Evolutionary conservation across 2,329 filamentous ascomycete species (phyloP), one percentile per base, ranked within the genome.

Genomic region (Monilinia fructicola): DNA sequence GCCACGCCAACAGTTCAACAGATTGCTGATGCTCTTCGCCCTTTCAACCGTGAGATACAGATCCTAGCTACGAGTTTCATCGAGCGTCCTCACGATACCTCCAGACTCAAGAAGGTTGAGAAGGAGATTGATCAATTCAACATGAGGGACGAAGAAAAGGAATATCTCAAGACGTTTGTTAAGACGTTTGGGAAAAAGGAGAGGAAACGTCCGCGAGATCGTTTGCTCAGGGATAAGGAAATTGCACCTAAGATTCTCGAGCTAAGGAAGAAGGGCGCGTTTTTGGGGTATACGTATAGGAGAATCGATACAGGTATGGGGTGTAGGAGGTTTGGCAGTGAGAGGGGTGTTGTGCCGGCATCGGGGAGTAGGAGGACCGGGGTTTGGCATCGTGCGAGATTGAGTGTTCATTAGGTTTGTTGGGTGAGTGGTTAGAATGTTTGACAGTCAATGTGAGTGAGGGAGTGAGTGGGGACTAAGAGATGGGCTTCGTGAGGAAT

Each of bases 211-310:
- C 87, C 94, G 0, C 84, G 93, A n/a, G 95, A 99, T 77, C 90
- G 90, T 73, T 79, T 98, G 67, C 80, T 98, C 38, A 84, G 94
- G 54, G 94, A 98, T 77, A 83, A 83, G 35, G 78, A 81, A 11
- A 84, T 89, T 9, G 89, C 87, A 52, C 83, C 82, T 52, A 81
- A 83, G 21, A 92, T 90, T n/a, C 80, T 98, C 77, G 87, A 91
- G 71, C 84, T 95, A 70, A 85, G 95, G 67, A 96, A 94, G 78
- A 85, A 84, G 76, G 90, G 86, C 35, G 93, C 92, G 0, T 98
- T 98, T 77, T 78, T 96, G 69, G 94, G 94, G 0, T 99, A 99
- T 76, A 92, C 90, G 2, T 98, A 95, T 82, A 85, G 87, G 16
- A 81, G 87, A 56, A 81, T 82, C 54, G 71, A 71, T 40, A 64